phyloP scores from a whole-genome alignment of 2,329 filamentous ascomycete species.

The Lecanicillium sp. region DNA sequence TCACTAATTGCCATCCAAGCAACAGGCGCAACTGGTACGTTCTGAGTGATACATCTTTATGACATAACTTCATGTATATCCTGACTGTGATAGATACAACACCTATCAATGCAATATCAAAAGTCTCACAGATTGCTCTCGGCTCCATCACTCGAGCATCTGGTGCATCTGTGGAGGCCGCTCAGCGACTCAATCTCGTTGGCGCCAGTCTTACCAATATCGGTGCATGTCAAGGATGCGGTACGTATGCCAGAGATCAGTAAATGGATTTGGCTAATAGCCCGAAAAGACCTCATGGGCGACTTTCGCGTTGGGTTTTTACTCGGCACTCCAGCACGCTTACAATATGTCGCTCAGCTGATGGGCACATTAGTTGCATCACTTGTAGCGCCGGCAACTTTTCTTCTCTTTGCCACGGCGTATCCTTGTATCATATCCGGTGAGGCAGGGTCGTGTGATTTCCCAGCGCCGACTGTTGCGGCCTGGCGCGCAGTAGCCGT shows the following conservation, averaged over 20 bases:
- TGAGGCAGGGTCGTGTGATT: conserved; percentile 4
- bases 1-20: conserved; percentile 11
- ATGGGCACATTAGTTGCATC: conserved; percentile 12
- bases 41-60: no score
- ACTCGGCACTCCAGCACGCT: conserved; percentile 7
- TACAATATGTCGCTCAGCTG: conserved; percentile 11
- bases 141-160: conserved; percentile 7
- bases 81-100: conserved; percentile 2
- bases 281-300: conserved; percentile 4
- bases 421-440: conserved; percentile 12
- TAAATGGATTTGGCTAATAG: not conserved
- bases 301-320: conserved; percentile 13
- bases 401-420: conserved; percentile 10
- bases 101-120: conserved; percentile 11
- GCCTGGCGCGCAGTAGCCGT: conserved; percentile 11
- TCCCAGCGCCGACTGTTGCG: conserved; percentile 10
- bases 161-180: conserved; percentile 4
- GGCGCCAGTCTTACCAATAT: conserved; percentile 13
- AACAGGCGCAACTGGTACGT: conserved; percentile 11
- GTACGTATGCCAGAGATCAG: not conserved
- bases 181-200: conserved; percentile 11
- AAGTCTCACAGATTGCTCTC: conserved; percentile 10
- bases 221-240: conserved; percentile 8
- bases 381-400: conserved; percentile 10
- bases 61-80: not conserved